phyloP scores from a whole-genome alignment of 495 filamentous ascomycete species.

The Echria macrotheca region DNA sequence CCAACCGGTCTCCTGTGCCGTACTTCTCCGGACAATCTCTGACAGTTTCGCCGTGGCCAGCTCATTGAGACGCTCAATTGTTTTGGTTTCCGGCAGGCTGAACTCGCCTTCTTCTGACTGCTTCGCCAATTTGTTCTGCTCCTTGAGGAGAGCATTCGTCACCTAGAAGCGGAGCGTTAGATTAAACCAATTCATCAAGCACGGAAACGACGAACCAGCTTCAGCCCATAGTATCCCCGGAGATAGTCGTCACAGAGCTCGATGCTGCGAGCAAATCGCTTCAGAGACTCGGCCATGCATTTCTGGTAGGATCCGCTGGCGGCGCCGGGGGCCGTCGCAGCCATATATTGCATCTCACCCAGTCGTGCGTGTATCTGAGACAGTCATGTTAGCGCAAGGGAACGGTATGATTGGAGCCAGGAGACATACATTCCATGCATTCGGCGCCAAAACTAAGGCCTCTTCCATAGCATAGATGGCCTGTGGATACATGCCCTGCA shows the following conservation, averaged over 20 bases:
- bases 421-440: slow-evolving; percentile 83
- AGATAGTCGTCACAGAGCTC: slow-evolving; percentile 92
- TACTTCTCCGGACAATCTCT: slow-evolving; percentile 63
- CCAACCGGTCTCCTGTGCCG: slow-evolving; percentile 59
- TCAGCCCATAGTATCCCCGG: slow-evolving; percentile 86
- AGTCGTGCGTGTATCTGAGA: slow-evolving; percentile 77
- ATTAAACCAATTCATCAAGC: not conserved
- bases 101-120: slow-evolving; percentile 37
- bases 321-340: slow-evolving; percentile 45
- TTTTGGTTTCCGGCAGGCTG: slow-evolving; percentile 41
- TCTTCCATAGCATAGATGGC: slow-evolving; percentile 89
- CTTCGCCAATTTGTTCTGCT: slow-evolving; percentile 27
- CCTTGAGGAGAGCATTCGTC: slow-evolving; percentile 33
- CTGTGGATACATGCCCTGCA: slow-evolving; percentile 69
- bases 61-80: slow-evolving; percentile 62
- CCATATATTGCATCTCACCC: slow-evolving; percentile 75
- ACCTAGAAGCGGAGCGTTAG: slow-evolving; percentile 31
- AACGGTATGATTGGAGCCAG: slow-evolving; percentile 5
- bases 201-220: slow-evolving; percentile 54
- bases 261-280: slow-evolving; percentile 80
- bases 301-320: slow-evolving; percentile 37
- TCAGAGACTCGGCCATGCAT: slow-evolving; percentile 62
- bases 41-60: slow-evolving; percentile 67
- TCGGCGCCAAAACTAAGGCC: slow-evolving; percentile 78
- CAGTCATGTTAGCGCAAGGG: slow-evolving; percentile 21